phyloP scores from a whole-genome alignment of 257 asterid genomes.

The Fraxinus quadrangulata region DNA sequence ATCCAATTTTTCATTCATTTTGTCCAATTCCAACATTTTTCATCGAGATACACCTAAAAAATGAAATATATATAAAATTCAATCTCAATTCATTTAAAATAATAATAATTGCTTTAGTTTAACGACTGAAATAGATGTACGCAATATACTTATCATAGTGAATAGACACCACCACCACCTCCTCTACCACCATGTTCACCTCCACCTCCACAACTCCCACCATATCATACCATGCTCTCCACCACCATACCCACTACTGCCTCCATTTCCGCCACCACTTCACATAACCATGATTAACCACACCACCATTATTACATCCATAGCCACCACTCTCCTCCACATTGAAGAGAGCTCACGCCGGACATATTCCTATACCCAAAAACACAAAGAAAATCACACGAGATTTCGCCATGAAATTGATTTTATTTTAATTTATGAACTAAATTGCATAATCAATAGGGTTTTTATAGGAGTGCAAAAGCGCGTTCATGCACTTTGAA shows the following conservation, averaged over 20 bases:
- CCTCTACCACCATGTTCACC: conserved; percentile 28
- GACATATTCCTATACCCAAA: conserved; percentile 44
- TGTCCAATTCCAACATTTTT: too few species aligned
- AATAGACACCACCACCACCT: not conserved
- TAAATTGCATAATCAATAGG: conserved; percentile 31
- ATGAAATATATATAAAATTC: too few species aligned
- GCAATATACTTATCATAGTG: too few species aligned
- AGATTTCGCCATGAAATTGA: conserved; percentile 32
- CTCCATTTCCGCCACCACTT: conserved; percentile 17
- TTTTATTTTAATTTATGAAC: conserved; percentile 13
- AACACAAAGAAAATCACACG: conserved; percentile 40
- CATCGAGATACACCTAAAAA: too few species aligned
- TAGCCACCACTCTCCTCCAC: conserved; percentile 32
- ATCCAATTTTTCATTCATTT: too few species aligned
- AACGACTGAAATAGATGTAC: too few species aligned
- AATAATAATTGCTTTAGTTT: too few species aligned
- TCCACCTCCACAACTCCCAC: conserved; percentile 38
- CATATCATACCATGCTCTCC: conserved; percentile 10
- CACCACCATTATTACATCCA: conserved; percentile 24
- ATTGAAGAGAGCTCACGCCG: conserved; percentile 50
- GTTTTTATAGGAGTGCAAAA: conserved; percentile 45
- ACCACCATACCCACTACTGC: conserved; percentile 12
- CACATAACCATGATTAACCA: conserved; percentile 8
- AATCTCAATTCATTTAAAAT: too few species aligned
- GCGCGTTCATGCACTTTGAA: conserved; percentile 38